phyloP scores from a whole-genome alignment of 306 rosid genomes.

The Begonia loranthoides region DNA sequence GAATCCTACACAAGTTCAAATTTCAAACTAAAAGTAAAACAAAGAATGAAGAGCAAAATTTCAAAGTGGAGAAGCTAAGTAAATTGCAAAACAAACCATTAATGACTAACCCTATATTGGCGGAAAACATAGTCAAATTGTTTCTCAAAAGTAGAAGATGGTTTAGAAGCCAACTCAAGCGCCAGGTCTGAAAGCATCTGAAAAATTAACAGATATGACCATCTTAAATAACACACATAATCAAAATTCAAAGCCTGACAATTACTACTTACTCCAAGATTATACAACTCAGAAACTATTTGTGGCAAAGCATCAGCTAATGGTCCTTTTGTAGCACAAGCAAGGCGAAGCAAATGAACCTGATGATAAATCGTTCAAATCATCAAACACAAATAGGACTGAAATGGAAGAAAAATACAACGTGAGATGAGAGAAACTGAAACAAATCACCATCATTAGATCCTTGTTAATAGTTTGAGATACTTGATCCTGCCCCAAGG shows the following conservation, averaged over 20 bases:
- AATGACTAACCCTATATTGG: constrained; percentile 44
- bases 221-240: constrained; percentile 14
- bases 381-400: constrained; percentile 2
- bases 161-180: constrained; percentile 59
- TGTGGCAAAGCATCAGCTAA: constrained; percentile 51
- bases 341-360: constrained; percentile 85
- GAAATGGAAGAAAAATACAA: not conserved
- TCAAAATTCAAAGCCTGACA: constrained; percentile 7
- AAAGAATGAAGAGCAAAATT: constrained; percentile 2
- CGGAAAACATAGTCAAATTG: constrained; percentile 47
- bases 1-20: constrained; percentile 33
- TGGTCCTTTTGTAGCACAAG: constrained; percentile 57
- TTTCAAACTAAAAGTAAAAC: constrained; percentile 2
- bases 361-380: constrained; percentile 24
- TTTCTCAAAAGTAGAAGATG: constrained; percentile 43
- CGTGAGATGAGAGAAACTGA: constrained; percentile 5
- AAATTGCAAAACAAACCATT: constrained; percentile 6
- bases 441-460: constrained; percentile 50
- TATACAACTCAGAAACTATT: constrained; percentile 53
- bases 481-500: constrained; percentile 31
- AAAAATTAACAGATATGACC: constrained; percentile 24
- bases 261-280: constrained; percentile 48
- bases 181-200: constrained; percentile 74
- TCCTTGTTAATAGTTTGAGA: constrained; percentile 54
- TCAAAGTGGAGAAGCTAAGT: constrained; percentile 3